Conservation (phyloP, 257 asterid species). For the Forsythia suspensa region DNA sequence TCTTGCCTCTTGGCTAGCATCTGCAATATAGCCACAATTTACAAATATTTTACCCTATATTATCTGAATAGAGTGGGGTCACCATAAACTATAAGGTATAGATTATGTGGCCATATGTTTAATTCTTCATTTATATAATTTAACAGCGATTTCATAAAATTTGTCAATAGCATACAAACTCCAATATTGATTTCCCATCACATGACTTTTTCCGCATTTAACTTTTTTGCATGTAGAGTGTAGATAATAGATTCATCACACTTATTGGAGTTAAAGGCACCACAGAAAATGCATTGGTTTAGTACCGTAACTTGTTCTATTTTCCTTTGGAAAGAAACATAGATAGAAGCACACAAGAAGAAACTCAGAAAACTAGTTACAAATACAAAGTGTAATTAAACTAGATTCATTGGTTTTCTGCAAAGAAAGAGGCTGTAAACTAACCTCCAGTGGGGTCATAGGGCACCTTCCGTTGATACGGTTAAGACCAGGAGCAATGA, state of each 20-base stretch:
- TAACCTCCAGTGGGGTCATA: slow-evolving; percentile 92
- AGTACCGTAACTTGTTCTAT: background rate
- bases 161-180: background rate
- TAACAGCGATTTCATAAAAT: background rate
- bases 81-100: background rate
- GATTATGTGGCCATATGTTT: background rate
- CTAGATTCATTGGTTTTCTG: background rate
- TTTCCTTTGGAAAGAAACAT: background rate
- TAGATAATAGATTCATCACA: background rate
- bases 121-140: background rate
- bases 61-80: background rate
- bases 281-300: background rate
- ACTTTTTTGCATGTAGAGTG: background rate
- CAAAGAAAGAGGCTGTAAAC: slow-evolving; percentile 9
- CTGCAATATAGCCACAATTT: background rate
- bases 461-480: slow-evolving; percentile 88
- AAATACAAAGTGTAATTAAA: background rate
- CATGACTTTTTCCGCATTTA: background rate
- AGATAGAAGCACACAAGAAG: background rate
- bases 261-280: background rate
- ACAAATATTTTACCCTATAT: background rate
- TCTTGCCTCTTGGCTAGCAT: background rate
- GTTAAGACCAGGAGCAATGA: slow-evolving; percentile 57
- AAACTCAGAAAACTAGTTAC: background rate
- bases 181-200: background rate